Conservation (phyloP, 2,329 filamentous ascomycete genomes). For the Cladophialophora chaetospira region DNA sequence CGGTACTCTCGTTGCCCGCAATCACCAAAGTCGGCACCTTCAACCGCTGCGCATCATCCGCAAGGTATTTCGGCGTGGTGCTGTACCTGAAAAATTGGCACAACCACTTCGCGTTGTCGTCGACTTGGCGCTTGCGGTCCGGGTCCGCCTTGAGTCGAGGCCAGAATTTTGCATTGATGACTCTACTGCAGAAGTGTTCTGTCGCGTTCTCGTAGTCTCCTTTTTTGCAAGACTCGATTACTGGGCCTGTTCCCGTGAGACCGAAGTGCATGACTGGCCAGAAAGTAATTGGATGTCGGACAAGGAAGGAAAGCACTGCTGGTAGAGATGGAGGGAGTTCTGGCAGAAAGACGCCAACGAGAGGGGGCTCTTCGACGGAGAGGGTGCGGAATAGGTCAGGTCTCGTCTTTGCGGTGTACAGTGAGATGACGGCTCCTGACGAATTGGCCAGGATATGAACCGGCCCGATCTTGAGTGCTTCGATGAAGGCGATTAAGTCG, state of each 20-base stretch:
- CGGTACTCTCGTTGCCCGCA: constrained; percentile 16
- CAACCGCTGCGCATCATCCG: constrained; percentile 4
- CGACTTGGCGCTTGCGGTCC: constrained; percentile 11
- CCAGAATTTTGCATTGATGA: constrained; percentile 19
- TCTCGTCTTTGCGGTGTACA: constrained; percentile 7
- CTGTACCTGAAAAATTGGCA: constrained; percentile 11
- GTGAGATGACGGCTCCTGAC: constrained; percentile 12
- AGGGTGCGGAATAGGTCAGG: constrained; percentile 20
- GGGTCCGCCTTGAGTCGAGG: constrained; percentile 5
- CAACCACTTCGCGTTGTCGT: constrained; percentile 22
- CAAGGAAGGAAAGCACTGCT: constrained; percentile 15
- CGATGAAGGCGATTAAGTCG: constrained; percentile 16
- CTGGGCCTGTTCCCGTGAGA: constrained; percentile 7
- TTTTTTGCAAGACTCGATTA: constrained; percentile 10
- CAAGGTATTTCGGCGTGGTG: constrained; percentile 4
- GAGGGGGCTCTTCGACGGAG: constrained; percentile 20
- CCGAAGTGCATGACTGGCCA: constrained; percentile 20
- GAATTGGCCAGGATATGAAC: constrained; percentile 24
- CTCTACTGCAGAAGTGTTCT: constrained; percentile 7
- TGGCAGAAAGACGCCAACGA: constrained; percentile 17
- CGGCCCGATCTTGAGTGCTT: constrained; percentile 12
- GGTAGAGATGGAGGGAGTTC: constrained; percentile 7
- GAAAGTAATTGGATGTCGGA: constrained; percentile 20
- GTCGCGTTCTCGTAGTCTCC: constrained; percentile 6
- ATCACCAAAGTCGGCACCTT: constrained; percentile 15